These are phyloP conservation scores for Suhomyces sp. DNA, from an alignment of 805 yeast genomes.

Conservation along the genomic window DNA sequence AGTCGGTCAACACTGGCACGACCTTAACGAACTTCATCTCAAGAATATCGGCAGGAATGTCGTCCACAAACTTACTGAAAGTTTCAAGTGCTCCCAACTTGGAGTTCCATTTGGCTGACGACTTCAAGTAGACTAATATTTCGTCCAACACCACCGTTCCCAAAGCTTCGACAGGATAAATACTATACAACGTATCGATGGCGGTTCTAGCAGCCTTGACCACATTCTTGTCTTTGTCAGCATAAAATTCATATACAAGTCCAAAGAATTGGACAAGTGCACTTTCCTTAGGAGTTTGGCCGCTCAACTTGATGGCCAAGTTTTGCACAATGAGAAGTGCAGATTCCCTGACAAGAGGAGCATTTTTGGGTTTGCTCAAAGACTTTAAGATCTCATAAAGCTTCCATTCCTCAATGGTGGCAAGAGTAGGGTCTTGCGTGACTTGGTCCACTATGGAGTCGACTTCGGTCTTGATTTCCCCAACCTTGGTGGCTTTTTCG, in stretches of 20 bases:
- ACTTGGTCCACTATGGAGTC: constrained; percentile 51
- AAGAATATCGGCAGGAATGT: constrained; percentile 79
- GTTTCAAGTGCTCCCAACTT: constrained; percentile 75
- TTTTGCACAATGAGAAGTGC: constrained; percentile 63
- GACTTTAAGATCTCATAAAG: constrained; percentile 61
- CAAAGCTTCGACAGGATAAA: constrained; percentile 74
- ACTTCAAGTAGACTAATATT: constrained; percentile 59
- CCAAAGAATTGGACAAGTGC: constrained; percentile 63
- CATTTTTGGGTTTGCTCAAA: constrained; percentile 69
- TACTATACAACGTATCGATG: constrained; percentile 62
- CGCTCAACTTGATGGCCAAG: constrained; percentile 57
- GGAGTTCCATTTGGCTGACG: constrained; percentile 92
- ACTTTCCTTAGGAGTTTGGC: constrained; percentile 72
- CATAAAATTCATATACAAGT: constrained; percentile 63
- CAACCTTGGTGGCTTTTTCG: constrained; percentile 47
- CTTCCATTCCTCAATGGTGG: constrained; percentile 59
- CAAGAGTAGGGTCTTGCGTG: constrained; percentile 38
- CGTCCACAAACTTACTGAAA: constrained; percentile 71
- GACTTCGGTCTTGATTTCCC: constrained; percentile 56
- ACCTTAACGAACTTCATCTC: constrained; percentile 76
- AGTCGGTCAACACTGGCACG: constrained; percentile 82
- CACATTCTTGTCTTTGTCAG: constrained; percentile 87
- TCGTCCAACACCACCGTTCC: constrained; percentile 66
- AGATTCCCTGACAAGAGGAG: constrained; percentile 74
- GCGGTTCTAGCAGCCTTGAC: constrained; percentile 84